Conservation (phyloP, 2,329 filamentous ascomycete genomes). For the Berkeleyomyces basicola region DNA sequence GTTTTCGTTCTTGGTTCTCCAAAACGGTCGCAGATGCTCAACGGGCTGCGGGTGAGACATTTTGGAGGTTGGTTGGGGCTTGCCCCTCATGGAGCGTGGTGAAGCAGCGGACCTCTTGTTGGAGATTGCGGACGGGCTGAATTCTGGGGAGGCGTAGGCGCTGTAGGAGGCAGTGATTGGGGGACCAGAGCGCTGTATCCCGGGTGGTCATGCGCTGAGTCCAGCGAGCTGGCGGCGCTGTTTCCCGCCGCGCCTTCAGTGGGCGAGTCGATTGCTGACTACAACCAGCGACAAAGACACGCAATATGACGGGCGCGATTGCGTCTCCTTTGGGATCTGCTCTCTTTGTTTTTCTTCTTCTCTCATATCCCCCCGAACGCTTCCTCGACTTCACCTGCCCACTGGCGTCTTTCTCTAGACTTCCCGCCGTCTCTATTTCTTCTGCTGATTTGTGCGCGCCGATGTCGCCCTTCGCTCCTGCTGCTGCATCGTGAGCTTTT, state of each 20-base stretch:
- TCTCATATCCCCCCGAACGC: not conserved
- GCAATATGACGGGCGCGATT: not conserved
- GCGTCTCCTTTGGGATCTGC: not conserved
- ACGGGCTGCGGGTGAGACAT: not conserved
- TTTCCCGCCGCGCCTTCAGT: not conserved
- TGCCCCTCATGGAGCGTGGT: not conserved
- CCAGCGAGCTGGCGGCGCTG: too few species aligned
- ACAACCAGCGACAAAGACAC: not conserved
- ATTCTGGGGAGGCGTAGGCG: too few species aligned
- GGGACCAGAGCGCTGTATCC: not conserved
- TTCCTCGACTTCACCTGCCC: not conserved
- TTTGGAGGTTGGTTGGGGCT: not conserved
- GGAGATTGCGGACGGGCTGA: not conserved
- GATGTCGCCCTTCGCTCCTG: not conserved
- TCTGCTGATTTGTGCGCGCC: not conserved
- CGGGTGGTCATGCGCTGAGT: too few species aligned
- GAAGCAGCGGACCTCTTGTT: not conserved
- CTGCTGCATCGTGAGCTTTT: not conserved
- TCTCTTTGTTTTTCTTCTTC: not conserved
- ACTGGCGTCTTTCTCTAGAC: not conserved
- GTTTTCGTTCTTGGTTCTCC: not conserved
- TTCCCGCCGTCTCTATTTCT: not conserved
- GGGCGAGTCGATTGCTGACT: not conserved
- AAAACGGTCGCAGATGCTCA: not conserved
- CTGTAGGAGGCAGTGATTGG: not conserved